Conservation (phyloP, 108 stramenopile species). For the Phaeodactylum tricornutum region DNA sequence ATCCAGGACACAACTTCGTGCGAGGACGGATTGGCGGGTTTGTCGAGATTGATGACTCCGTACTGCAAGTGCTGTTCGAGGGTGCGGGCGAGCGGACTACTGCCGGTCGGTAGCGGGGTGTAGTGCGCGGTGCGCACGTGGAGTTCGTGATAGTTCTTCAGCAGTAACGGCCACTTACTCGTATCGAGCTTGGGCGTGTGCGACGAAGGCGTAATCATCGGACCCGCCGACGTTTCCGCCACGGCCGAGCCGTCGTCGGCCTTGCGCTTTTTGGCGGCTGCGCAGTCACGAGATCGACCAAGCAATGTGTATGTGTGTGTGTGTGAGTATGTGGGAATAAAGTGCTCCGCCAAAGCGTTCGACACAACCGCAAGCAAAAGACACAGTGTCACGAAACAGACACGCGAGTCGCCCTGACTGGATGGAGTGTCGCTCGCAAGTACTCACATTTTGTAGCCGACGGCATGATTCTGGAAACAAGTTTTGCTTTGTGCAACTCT, state of each 20-base stretch:
- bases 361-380: too few species aligned
- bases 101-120: slow-evolving; percentile 96
- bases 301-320: too few species aligned
- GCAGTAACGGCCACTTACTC: slow-evolving; percentile 94
- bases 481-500: too few species aligned
- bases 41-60: slow-evolving; percentile 99
- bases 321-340: too few species aligned
- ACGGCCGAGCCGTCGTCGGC: slow-evolving; percentile 31
- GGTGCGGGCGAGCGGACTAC: slow-evolving; percentile 87
- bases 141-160: slow-evolving; percentile 93
- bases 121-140: slow-evolving; percentile 98
- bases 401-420: too few species aligned
- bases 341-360: too few species aligned
- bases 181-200: slow-evolving; percentile 88
- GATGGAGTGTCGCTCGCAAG: too few species aligned
- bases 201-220: slow-evolving; percentile 76
- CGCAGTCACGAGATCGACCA: too few species aligned
- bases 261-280: slow-evolving; percentile 57
- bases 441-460: too few species aligned
- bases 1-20: slow-evolving; percentile 99
- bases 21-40: slow-evolving; percentile 96
- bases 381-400: too few species aligned
- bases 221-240: slow-evolving; percentile 19
- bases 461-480: too few species aligned
- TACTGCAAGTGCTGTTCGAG: slow-evolving; percentile 89